phyloP scores from a whole-genome alignment of 164 flowering plant species.

The Macadamia integrifolia region DNA sequence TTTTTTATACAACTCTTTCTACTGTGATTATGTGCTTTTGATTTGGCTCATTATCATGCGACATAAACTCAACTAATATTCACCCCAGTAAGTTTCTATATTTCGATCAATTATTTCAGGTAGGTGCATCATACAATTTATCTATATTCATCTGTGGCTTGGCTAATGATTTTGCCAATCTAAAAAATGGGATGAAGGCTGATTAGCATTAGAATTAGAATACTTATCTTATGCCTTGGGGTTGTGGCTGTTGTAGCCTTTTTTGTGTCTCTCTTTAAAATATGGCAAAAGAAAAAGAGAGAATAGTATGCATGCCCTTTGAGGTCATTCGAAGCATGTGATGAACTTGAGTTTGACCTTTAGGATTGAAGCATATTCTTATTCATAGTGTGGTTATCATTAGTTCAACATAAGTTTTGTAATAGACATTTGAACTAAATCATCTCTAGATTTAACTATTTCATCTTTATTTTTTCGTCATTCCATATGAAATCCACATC shows the following conservation, averaged over 20 bases:
- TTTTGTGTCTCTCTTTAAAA: conserved; percentile 52
- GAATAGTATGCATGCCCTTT: conserved; percentile 84
- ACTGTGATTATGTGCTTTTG: too few species aligned
- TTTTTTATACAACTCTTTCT: too few species aligned
- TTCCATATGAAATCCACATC: background rate
- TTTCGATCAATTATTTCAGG: too few species aligned
- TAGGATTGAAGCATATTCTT: conserved; percentile 41
- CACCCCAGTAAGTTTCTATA: too few species aligned
- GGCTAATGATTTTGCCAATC: conserved; percentile 37
- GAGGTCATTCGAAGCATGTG: conserved; percentile 85
- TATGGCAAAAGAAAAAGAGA: conserved; percentile 81
- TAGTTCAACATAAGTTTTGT: conserved; percentile 22
- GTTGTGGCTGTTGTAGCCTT: conserved; percentile 35
- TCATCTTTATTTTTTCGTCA: background rate
- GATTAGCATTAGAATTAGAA: conserved; percentile 33
- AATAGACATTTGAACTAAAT: background rate
- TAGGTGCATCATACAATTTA: background rate
- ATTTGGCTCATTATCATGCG: too few species aligned
- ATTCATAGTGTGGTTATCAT: conserved; percentile 8
- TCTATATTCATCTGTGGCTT: conserved; percentile 28
- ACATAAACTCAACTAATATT: too few species aligned
- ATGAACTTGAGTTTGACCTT: conserved; percentile 86
- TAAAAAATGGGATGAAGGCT: conserved; percentile 32
- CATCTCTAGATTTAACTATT: background rate
- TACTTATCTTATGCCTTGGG: conserved; percentile 38